phyloP scores from a whole-genome alignment of 345 rosid species.

The Arabidopsis thaliana region TAIR10.1 NC_003070.9:22643501-22644000 shows the following conservation, averaged over 20 bases:
- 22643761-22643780: conserved; percentile 27
- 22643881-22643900: conserved; percentile 41
- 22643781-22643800: conserved; percentile 21
- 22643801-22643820: conserved; percentile 8
- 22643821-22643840: not conserved
- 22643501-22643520: conserved; percentile 13
- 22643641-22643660: conserved; percentile 32
- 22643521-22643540: conserved; percentile 21
- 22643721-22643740: conserved; percentile 37
- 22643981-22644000: conserved; percentile 46
- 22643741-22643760: conserved; percentile 41
- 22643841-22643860: not conserved
- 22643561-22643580: not conserved
- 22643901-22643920: conserved; percentile 36
- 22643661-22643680: conserved; percentile 37
- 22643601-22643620: not conserved
- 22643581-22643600: not conserved
- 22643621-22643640: conserved; percentile 11
- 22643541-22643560: conserved; percentile 20
- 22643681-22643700: conserved; percentile 25
- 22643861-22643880: conserved; percentile 44
- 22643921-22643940: conserved; percentile 42
- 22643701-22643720: conserved; percentile 24
- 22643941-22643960: conserved; percentile 42
- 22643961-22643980: conserved; percentile 40